Evolutionary conservation across 345 rosid genomes (phyloP).

Genomic region (Eucalyptus sp.): DNA sequence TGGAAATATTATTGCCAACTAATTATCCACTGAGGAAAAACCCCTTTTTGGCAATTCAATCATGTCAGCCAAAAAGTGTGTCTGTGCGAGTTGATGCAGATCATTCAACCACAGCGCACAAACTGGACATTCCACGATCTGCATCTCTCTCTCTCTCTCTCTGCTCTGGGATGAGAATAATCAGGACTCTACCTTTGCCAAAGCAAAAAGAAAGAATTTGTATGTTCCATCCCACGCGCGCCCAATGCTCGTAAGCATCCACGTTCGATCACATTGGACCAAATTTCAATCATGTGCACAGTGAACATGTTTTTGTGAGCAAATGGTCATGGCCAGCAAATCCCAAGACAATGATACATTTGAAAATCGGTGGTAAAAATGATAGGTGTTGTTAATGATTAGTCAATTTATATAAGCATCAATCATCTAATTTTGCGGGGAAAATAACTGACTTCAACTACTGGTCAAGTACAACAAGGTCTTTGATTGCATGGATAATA

Average conservation of each 20-base stretch:
- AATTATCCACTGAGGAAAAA: constrained; percentile 44
- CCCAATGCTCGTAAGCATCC: not conserved
- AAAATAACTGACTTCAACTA: not conserved
- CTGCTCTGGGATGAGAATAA: not conserved
- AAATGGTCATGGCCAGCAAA: not conserved
- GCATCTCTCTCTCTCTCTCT: not conserved
- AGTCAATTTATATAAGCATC: not conserved
- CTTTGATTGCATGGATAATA: not conserved
- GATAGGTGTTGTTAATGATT: not conserved
- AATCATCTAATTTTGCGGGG: not conserved
- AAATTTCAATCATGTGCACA: not conserved
- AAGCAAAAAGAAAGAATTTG: not conserved
- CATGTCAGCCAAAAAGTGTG: constrained; percentile 49
- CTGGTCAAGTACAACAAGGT: not conserved
- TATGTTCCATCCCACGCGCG: not conserved
- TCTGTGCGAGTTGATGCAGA: constrained; percentile 4
- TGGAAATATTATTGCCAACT: constrained; percentile 53
- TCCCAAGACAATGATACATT: not conserved
- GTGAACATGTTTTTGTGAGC: not conserved
- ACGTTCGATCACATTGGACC: not conserved
- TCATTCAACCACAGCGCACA: constrained; percentile 13
- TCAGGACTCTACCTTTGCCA: not conserved
- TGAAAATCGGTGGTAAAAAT: not conserved
- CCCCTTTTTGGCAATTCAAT: constrained; percentile 27
- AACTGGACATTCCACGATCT: constrained; percentile 8